These are phyloP conservation scores for Astraeus odoratus DNA, from an alignment of 768 basidiomycete species.

Conservation along the genomic window DNA sequence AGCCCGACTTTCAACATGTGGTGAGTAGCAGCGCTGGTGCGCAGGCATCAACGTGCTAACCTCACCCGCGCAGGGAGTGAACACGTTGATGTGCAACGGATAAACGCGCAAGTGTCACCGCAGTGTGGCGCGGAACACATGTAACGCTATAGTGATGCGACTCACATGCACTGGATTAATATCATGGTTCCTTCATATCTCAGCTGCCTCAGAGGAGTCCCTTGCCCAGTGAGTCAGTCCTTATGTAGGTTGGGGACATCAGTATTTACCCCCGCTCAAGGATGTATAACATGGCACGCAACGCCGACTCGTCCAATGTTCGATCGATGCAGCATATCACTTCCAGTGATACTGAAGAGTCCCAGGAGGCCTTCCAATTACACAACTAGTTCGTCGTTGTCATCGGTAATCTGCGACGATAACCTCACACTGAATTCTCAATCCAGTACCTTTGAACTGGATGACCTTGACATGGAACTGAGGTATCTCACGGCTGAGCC, in stretches of 20 bases:
- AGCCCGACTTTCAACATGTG: too few species aligned
- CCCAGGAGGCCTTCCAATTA: background rate
- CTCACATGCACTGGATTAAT: background rate
- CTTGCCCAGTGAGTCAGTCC: background rate
- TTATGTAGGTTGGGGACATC: too few species aligned
- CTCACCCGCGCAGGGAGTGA: too few species aligned
- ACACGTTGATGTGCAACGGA: too few species aligned
- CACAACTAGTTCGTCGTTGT: background rate
- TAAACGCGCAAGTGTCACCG: too few species aligned
- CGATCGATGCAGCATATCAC: background rate
- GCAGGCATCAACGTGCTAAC: too few species aligned
- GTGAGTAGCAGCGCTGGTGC: too few species aligned
- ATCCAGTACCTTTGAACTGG: conserved; percentile 6
- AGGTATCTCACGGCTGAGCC: too few species aligned
- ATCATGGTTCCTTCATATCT: background rate
- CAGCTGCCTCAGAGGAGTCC: background rate
- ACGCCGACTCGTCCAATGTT: background rate
- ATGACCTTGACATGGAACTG: conserved; percentile 14
- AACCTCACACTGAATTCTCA: background rate
- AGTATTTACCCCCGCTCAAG: too few species aligned
- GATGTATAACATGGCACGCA: too few species aligned
- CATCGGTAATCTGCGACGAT: background rate
- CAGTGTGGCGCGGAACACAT: too few species aligned
- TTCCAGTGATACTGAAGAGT: background rate
- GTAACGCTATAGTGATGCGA: background rate